Conservation (phyloP, 2,329 filamentous ascomycete genomes). For the Spiromastix sp. region DNA sequence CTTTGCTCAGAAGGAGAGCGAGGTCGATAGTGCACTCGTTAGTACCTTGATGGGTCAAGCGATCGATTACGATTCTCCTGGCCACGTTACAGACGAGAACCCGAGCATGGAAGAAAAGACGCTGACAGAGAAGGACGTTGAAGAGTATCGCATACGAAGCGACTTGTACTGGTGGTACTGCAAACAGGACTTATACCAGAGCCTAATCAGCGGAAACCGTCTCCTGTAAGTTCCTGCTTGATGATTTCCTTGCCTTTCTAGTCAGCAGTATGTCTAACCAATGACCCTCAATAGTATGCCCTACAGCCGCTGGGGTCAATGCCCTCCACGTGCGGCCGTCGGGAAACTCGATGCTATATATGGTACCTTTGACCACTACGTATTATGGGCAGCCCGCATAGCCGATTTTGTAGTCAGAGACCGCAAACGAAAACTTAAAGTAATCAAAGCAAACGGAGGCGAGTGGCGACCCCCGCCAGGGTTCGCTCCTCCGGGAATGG, state of each 20-base stretch:
- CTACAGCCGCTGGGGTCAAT: conserved; percentile 72
- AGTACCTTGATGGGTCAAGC: conserved; percentile 47
- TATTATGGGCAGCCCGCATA: conserved; percentile 70
- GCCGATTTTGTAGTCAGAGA: conserved; percentile 71
- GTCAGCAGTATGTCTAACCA: background rate
- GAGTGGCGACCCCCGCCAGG: conserved; percentile 45
- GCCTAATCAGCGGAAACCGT: conserved; percentile 73
- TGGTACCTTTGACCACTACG: conserved; percentile 78
- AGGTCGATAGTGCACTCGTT: conserved; percentile 48
- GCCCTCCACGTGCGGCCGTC: conserved; percentile 71
- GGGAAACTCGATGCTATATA: conserved; percentile 70
- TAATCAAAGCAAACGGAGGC: conserved; percentile 49
- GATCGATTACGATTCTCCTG: conserved; percentile 49
- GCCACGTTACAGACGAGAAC: conserved; percentile 33
- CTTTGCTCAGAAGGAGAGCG: conserved; percentile 33
- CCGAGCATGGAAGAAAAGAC: conserved; percentile 19
- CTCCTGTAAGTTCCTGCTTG: conserved; percentile 64
- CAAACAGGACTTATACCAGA: conserved; percentile 90
- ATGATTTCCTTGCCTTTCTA: too few species aligned
- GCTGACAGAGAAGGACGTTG: conserved; percentile 52
- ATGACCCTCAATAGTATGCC: conserved; percentile 30
- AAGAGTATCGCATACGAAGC: conserved; percentile 67
- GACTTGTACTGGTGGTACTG: conserved; percentile 95
- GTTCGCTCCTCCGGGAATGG: conserved; percentile 28
- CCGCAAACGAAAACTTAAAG: conserved; percentile 63